Conservation (phyloP, 2,329 filamentous ascomycete genomes). For the Botrytis aclada region DNA sequence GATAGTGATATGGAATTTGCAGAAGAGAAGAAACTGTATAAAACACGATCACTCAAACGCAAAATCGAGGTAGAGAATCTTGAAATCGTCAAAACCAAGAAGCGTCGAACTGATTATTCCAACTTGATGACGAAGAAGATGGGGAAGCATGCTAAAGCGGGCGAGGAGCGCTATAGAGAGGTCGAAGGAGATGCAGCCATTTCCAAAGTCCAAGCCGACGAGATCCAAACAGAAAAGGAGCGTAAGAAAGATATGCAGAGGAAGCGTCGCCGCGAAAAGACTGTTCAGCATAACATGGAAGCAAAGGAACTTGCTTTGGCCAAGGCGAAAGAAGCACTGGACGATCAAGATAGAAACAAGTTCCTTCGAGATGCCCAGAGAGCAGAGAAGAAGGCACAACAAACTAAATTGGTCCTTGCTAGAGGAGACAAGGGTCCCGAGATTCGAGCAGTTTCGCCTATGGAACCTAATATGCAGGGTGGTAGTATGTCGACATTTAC, state of each 20-base stretch:
- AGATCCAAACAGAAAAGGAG: conserved; percentile 93
- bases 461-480: conserved; percentile 79
- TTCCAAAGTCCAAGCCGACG: conserved; percentile 82
- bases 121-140: conserved; percentile 60
- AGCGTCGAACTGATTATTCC: conserved; percentile 58
- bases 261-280: conserved; percentile 92
- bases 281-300: conserved; percentile 88
- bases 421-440: conserved; percentile 78
- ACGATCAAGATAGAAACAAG: conserved; percentile 77
- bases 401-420: conserved; percentile 82
- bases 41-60: conserved; percentile 63
- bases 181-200: conserved; percentile 77
- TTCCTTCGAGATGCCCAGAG: conserved; percentile 83
- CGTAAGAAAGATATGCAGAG: conserved; percentile 99
- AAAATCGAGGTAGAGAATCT: conserved; percentile 60
- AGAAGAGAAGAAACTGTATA: conserved; percentile 48
- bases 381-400: conserved; percentile 87
- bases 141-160: conserved; percentile 63
- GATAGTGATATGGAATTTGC: conserved; percentile 56
- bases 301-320: conserved; percentile 81
- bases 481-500: conserved; percentile 82
- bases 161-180: conserved; percentile 72
- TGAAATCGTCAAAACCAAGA: conserved; percentile 64
- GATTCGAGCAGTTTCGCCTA: conserved; percentile 61
- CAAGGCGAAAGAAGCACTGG: conserved; percentile 72